Conservation (phyloP, 2,329 filamentous ascomycete species). For the Microthyrium microscopicum region DNA sequence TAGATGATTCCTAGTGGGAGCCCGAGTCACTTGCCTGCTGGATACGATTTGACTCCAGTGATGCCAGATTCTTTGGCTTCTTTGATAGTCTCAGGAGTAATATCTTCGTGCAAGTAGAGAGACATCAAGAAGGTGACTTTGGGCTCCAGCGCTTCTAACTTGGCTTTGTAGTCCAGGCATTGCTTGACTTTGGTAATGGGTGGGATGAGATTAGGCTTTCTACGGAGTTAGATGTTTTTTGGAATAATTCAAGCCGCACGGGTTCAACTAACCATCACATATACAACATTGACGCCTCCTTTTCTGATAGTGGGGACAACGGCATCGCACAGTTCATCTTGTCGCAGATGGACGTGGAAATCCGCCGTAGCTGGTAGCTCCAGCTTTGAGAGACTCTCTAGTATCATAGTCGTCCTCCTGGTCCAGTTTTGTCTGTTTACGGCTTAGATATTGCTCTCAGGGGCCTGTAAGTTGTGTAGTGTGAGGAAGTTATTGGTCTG, state of each 20-base stretch:
- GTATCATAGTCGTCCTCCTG: too few species aligned
- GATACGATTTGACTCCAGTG: constrained; percentile 55
- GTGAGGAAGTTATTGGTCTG: too few species aligned
- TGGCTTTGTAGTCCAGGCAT: constrained; percentile 28
- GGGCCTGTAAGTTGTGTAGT: too few species aligned
- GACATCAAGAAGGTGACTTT: constrained; percentile 35
- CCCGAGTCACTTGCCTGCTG: constrained; percentile 22
- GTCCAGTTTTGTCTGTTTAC: too few species aligned
- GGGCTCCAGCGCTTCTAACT: constrained; percentile 28
- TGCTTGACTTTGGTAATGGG: constrained; percentile 32
- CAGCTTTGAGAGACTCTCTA: constrained; percentile 25
- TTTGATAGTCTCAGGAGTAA: constrained; percentile 40
- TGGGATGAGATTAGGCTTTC: constrained; percentile 32
- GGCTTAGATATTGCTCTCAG: too few species aligned
- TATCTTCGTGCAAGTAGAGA: constrained; percentile 31
- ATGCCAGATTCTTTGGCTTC: constrained; percentile 60
- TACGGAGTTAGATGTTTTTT: constrained; percentile 3
- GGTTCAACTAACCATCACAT: constrained; percentile 30
- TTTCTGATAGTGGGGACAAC: constrained; percentile 33
- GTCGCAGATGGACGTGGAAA: constrained; percentile 34
- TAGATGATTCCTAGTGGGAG: constrained; percentile 13
- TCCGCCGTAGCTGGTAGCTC: constrained; percentile 33
- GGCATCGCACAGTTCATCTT: constrained; percentile 34
- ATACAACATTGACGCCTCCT: constrained; percentile 36
- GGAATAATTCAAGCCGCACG: neutral